A percentile compares a stretch with the other conserved stretches of the same genome.
Conservation (phyloP, 805 yeast genomes). For the Candida parachauliodes region DNA sequence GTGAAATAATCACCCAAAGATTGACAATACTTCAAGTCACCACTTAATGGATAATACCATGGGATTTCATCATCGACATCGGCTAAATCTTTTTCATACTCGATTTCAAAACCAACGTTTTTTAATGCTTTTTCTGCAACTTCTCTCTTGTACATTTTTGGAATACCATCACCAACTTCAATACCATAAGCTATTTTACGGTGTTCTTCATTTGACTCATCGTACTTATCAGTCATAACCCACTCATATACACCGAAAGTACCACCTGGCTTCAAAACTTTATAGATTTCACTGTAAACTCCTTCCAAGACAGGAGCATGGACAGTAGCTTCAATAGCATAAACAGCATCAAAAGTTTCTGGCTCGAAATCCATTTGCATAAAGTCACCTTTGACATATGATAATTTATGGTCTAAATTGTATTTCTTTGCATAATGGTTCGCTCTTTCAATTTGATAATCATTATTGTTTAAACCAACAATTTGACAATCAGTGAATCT, state of each 20-base stretch:
- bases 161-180: conserved; percentile 98
- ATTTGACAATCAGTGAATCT: conserved; percentile 85
- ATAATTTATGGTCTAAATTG: conserved; percentile 68
- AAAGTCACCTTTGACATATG: conserved; percentile 94
- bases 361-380: conserved; percentile 98
- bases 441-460: conserved; percentile 93
- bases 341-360: conserved; percentile 89
- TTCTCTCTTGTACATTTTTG: conserved; percentile 84
- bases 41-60: conserved; percentile 96
- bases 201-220: conserved; percentile 82
- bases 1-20: conserved; percentile 73
- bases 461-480: conserved; percentile 94
- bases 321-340: conserved; percentile 97
- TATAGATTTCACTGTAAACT: conserved; percentile 90
- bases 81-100: conserved; percentile 77
- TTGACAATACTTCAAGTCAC: conserved; percentile 89
- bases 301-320: conserved; percentile 97
- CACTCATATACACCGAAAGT: conserved; percentile 97
- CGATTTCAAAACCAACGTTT: conserved; percentile 82
- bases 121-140: conserved; percentile 87
- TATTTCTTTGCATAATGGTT: conserved; percentile 67
- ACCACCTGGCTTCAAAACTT: conserved; percentile 97
- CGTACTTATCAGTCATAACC: conserved; percentile 96
- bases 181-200: conserved; percentile 95
- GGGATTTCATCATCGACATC: conserved; percentile 79